Percentiles rank a stretch among this genome's conserved stretches.
Conservation (phyloP, 257 asterid genomes). For the Vinca minor region DNA sequence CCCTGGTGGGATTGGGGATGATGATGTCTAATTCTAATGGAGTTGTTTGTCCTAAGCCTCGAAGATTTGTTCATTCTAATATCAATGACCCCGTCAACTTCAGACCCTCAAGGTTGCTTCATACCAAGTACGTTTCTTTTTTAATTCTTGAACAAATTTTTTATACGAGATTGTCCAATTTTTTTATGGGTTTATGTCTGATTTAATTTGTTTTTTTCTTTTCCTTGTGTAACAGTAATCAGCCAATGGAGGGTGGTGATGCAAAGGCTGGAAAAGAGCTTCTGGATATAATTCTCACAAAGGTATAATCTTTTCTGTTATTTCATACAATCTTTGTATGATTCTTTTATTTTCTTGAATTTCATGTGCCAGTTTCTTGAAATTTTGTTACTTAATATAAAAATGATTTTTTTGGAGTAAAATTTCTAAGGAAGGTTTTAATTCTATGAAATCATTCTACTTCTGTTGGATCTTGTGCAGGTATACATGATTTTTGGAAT, state of each 20-base stretch:
- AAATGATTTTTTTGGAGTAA: not conserved
- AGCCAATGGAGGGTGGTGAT: slow-evolving; percentile 35
- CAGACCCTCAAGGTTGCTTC: slow-evolving; percentile 10
- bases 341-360: not conserved
- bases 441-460: not conserved
- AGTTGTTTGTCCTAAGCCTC: slow-evolving; percentile 16
- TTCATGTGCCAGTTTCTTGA: not conserved
- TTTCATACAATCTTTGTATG: not conserved
- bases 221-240: slow-evolving; percentile 20
- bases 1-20: slow-evolving; percentile 12
- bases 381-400: too few species aligned
- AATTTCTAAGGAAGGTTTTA: not conserved
- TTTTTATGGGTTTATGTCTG: not conserved
- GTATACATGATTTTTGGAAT: not conserved
- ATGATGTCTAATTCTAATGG: not conserved
- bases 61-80: slow-evolving; percentile 6
- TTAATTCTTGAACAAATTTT: not conserved
- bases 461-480: not conserved
- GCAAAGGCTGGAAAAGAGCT: slow-evolving; percentile 45
- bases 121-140: slow-evolving; percentile 2
- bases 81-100: not conserved
- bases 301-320: slow-evolving; percentile 27
- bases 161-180: not conserved
- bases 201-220: not conserved
- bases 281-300: slow-evolving; percentile 41